Evolutionary conservation across 2,329 filamentous ascomycete species (phyloP).

Genomic region (Fusarium sp.): DNA sequence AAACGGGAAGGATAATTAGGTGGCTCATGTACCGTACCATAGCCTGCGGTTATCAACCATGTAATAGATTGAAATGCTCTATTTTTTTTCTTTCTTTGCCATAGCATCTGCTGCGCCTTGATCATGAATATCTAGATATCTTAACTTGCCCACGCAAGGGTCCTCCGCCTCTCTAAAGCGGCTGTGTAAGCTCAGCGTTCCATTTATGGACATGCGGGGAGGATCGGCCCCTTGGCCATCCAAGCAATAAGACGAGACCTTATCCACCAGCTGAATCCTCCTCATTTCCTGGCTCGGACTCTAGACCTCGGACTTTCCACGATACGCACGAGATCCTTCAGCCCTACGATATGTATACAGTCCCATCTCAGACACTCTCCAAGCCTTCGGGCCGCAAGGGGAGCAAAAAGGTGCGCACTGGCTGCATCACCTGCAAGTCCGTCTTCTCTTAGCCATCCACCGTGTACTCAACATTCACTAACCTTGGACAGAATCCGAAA

Average conservation of each 20-base stretch:
- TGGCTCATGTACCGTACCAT: too few species aligned
- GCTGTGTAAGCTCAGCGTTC: too few species aligned
- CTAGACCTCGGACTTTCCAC: slow-evolving; percentile 31
- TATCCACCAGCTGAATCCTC: slow-evolving; percentile 2
- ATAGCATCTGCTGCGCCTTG: too few species aligned
- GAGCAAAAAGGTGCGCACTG: slow-evolving; percentile 60
- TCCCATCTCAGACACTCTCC: slow-evolving; percentile 13
- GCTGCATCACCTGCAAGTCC: slow-evolving; percentile 67
- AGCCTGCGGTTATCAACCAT: neutral
- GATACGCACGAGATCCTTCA: slow-evolving; percentile 1
- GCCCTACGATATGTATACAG: slow-evolving; percentile 14
- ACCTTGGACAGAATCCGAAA: slow-evolving; percentile 15
- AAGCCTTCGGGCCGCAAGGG: slow-evolving; percentile 53
- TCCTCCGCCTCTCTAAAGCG: too few species aligned
- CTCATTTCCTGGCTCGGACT: slow-evolving; percentile 21
- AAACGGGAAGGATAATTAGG: slow-evolving; percentile 35
- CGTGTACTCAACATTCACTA: neutral
- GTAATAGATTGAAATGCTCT: too few species aligned
- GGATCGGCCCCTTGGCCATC: slow-evolving; percentile 8
- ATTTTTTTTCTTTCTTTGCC: too few species aligned
- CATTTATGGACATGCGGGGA: neutral
- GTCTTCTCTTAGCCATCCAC: slow-evolving; percentile 40
- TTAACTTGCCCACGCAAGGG: too few species aligned
- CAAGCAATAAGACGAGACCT: slow-evolving; percentile 29
- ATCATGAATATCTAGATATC: too few species aligned